Evolutionary conservation across 2,329 filamentous ascomycete species (phyloP), one percentile per base, ranked within the genome.

Genomic region (Tolypocladium guangdongense): DNA sequence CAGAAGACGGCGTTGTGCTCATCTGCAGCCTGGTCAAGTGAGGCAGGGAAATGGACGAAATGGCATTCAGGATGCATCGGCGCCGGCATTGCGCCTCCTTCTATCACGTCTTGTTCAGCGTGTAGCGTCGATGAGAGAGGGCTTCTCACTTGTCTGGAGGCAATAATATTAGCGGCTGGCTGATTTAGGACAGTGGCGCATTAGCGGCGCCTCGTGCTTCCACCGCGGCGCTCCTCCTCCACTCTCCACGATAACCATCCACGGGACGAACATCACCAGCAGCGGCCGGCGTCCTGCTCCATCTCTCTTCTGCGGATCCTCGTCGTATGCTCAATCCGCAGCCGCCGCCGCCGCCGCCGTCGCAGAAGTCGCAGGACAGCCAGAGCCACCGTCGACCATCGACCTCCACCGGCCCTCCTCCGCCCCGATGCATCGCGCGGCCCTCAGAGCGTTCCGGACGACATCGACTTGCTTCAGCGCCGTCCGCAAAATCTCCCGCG

Each of bases 371-470:
- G 43, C 43, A 18, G 43, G 27, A 20, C 27, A 18, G 27, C 27
- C 18, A 32, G 43, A n/a, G 43, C 7, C 43, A 12, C 27, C 20
- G 43, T 8, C 43, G 43, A 14, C 27, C 50, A 16, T 27, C 18
- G 12, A 47, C 32, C 2, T 22, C 30, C 12, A 33, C 38, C 39
- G 11, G 10, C 22, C 32, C 38, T 10, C 24, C 18, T 38, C 50
- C 57, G 61, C 55, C 63, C 74, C 74, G 74, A 91, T 91, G 87
- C 86, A 86, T 81, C 86, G 84, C 73, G 85, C 80, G 71, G 80
- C 82, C 61, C 71, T 83, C 59, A 80, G 82, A 75, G 81, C 81
- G 64, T 74, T 87, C 68, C 82, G 86, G 75, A 82, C 83, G 65
- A 82, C 81, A 64, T 80, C 83, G 64, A 81, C 80, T 62, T 80